A percentile compares a stretch with the other conserved stretches of the same genome.
Conservation (phyloP, 164 flowering plant genomes). For the Dillenia turbinata region DNA sequence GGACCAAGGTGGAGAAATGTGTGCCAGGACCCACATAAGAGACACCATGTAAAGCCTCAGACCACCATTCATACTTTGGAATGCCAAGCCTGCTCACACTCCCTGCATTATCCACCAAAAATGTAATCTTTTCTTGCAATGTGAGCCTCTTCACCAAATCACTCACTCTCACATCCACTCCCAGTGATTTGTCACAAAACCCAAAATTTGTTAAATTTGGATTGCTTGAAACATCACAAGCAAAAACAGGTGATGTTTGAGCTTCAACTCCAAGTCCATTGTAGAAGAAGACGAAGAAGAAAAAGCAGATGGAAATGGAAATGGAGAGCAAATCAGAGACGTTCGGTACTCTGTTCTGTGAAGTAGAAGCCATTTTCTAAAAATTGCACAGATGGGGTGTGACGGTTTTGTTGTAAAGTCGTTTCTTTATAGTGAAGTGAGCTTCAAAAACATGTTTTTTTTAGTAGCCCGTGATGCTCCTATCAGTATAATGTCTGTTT, state of each 20-base stretch:
- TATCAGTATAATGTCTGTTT: not conserved
- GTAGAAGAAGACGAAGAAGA: not conserved
- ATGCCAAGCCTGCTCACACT: constrained; percentile 74
- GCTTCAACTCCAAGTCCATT: constrained; percentile 9
- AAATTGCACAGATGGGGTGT: not conserved
- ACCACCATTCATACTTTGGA: constrained; percentile 97
- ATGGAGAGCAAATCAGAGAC: constrained; percentile 30
- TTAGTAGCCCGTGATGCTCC: constrained; percentile 16
- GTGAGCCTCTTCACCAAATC: constrained; percentile 81
- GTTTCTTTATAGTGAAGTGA: not conserved
- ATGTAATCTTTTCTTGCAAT: constrained; percentile 73
- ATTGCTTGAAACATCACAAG: constrained; percentile 57
- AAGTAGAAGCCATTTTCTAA: constrained; percentile 11
- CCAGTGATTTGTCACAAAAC: constrained; percentile 60
- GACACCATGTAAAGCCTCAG: constrained; percentile 98
- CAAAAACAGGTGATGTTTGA: constrained; percentile 48
- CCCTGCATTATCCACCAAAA: constrained; percentile 50
- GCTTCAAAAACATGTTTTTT: constrained; percentile 4
- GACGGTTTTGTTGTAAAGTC: not conserved
- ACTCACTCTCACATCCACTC: constrained; percentile 41
- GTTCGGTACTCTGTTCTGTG: constrained; percentile 24
- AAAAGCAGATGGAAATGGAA: not conserved
- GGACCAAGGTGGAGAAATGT: constrained; percentile 53
- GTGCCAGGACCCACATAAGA: constrained; percentile 84
- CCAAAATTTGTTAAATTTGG: constrained; percentile 35